Base-by-base conservation (phyloP, 2,329 filamentous ascomycete genomes). In the Ilyonectria mors-panacis region DNA sequence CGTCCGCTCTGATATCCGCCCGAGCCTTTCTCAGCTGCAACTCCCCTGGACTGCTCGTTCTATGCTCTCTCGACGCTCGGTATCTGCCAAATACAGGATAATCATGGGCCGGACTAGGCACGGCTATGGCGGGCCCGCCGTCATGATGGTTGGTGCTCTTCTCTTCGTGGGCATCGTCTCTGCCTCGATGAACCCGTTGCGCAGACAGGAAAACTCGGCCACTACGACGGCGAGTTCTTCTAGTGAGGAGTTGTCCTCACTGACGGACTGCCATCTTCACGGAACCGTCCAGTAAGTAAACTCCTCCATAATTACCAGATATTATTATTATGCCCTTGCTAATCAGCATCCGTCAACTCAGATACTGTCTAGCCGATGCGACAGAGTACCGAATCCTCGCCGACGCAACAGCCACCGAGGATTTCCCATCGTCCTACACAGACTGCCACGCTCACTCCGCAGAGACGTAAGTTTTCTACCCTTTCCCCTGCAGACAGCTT, bases 251-350 rank as follows among this genome's bases (percentile, higher is more conserved):
- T 71, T 73, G 28, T n/a, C 70, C 60, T 74, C 70, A 1, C 19
- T 75, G n/a, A 75, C 73, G 1, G 65, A 62, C 2, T 75, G 73
- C 19, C 72, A 74, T 63, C 63, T 68, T 50, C 70, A 75, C 56
- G 69, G 70, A 4, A 51, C 66, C 37, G 61, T 62, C 4, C 73
- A 75, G 73, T 75, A 44, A n/a, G 59, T 15, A 2, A 1, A 2
- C 3, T 42, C 1, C 2, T 45, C 3, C 1, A 2, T 4, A 2
- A 1, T 6, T 15, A 3, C n/a, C n/a, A 15, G 0, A 10, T 7
- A 1, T 42, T 8, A 19, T 17, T 2, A 12, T 9, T 3, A 1
- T 44, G 7, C 13, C 15, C 2, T 1, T 39, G 3, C 56, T 70
- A 12, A 70, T 23, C 2, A 1, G 19, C n/a, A 23, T 1, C 2